Evolutionary conservation across 768 basidiomycete genomes (phyloP).

Genomic region (Boletus rufocinnamomeus): DNA sequence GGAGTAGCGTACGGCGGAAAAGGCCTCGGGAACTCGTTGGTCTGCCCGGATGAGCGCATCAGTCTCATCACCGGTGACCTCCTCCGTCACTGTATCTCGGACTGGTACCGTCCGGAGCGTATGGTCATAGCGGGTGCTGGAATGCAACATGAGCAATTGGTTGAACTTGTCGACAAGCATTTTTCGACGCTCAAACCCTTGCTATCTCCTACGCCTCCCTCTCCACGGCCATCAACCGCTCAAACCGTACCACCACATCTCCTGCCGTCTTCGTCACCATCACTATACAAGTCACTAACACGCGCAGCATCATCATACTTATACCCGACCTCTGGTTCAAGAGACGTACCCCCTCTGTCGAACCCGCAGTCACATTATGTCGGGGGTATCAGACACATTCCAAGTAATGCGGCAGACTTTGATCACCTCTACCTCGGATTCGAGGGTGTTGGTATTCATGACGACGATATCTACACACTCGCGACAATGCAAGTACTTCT

Average conservation of each 20-base stretch:
- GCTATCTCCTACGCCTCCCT: constrained; percentile 25
- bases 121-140: constrained; percentile 97
- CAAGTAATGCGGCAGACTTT: constrained; percentile 66
- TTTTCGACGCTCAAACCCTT: constrained; percentile 67
- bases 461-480: constrained; percentile 89
- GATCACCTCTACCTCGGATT: constrained; percentile 92
- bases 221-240: constrained; percentile 33
- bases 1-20: constrained; percentile 75
- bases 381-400: constrained; percentile 78
- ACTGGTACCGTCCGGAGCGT: constrained; percentile 91
- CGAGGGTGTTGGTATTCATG: constrained; percentile 88
- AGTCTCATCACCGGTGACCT: constrained; percentile 59
- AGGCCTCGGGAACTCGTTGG: constrained; percentile 85
- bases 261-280: constrained; percentile 53
- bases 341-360: constrained; percentile 14
- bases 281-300: constrained; percentile 65
- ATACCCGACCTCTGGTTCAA: constrained; percentile 40
- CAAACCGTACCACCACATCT: constrained; percentile 55
- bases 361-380: constrained; percentile 62
- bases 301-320: constrained; percentile 78
- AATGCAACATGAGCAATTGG: constrained; percentile 85
- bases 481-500: constrained; percentile 94
- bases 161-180: constrained; percentile 80
- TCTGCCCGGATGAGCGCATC: constrained; percentile 87
- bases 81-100: constrained; percentile 63